Evolutionary conservation across 768 basidiomycete genomes (phyloP), one percentile per base, ranked within the genome.

Genomic region (Tricholoma saponaceum): DNA sequence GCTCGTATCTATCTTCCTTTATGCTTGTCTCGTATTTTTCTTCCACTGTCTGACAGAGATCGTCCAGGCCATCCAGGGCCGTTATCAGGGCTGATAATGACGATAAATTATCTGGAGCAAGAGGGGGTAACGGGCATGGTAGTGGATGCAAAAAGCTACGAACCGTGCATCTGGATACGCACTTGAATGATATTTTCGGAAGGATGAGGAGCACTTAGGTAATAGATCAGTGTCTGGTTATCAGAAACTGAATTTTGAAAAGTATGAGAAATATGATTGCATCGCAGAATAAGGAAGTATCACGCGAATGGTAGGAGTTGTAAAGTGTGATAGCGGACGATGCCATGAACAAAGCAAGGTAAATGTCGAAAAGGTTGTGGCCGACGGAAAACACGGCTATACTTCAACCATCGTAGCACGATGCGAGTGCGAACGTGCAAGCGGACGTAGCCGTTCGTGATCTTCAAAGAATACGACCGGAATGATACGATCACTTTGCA

Each of bases 81-180:
- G 79, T 78, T 50, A 92, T 76, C 28, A 98, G 81, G 1, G 93
- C 90, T 13, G 84, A 81, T 14, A 95, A 73, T 0, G 96, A 92
- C 3, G 95, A 96, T n/a, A 90, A 77, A 35, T 85, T 81, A 67
- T 98, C 96, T 97, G 66, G 39, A 39, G 49, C n/a, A 49, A 39
- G 46, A 33, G 18, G 25, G 35, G 57, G 18, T 5, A 8, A 9
- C 7, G 32, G 13, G 46, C 23, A 32, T 4, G 25, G 5, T 30
- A 37, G 16, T 26, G 26, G 6, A 28, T 49, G 22, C 35, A 2
- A n/a, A 4, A 16, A 23, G 20, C 4, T 25, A 79, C 94, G 60
- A 66, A 98, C 95, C 95, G 64, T 98, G 97, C 96, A 98, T 98
- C 83, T 98, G 96, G 59, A 98, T 93, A n/a, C 97, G 90, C 25